A percentile compares a stretch with the other conserved stretches of the same genome.
Evolutionary conservation across 2,329 filamentous ascomycete genomes (phyloP).

Genomic region (Hypoxylon sp.): DNA sequence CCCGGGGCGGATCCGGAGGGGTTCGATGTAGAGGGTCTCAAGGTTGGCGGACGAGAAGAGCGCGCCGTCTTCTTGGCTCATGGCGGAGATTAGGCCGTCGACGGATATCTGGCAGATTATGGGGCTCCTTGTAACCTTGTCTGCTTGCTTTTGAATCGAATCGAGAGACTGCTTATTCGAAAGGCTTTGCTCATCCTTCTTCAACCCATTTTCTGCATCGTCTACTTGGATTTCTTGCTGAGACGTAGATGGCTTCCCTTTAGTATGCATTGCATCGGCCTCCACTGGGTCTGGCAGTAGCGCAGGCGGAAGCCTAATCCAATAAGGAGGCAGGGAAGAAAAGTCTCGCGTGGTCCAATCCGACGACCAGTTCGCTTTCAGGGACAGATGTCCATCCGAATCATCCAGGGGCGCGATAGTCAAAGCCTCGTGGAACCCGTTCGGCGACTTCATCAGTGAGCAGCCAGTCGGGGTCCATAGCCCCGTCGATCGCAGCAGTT

Average conservation of each 20-base stretch:
- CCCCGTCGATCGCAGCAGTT: slow-evolving; percentile 66
- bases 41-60: slow-evolving; percentile 47
- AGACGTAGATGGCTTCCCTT: slow-evolving; percentile 22
- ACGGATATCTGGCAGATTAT: slow-evolving; percentile 64
- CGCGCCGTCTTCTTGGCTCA: slow-evolving; percentile 54
- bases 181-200: slow-evolving; percentile 25
- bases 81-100: slow-evolving; percentile 61
- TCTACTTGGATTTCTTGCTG: slow-evolving; percentile 21
- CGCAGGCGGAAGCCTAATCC: slow-evolving; percentile 63
- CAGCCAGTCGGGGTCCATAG: slow-evolving; percentile 72
- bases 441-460: slow-evolving; percentile 66
- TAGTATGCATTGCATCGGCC: slow-evolving; percentile 9
- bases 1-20: slow-evolving; percentile 56
- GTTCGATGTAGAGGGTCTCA: slow-evolving; percentile 61
- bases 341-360: slow-evolving; percentile 66
- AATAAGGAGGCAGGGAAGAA: slow-evolving; percentile 69
- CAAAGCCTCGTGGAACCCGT: slow-evolving; percentile 62
- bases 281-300: slow-evolving; percentile 16
- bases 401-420: slow-evolving; percentile 68
- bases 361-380: slow-evolving; percentile 68
- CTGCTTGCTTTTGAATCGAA: slow-evolving; percentile 52
- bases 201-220: slow-evolving; percentile 17
- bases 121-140: slow-evolving; percentile 46
- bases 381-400: slow-evolving; percentile 70
- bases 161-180: slow-evolving; percentile 52